Conservation (phyloP, 1,284 basidiomycete genomes). For the Cystobasidium sp. region DNA sequence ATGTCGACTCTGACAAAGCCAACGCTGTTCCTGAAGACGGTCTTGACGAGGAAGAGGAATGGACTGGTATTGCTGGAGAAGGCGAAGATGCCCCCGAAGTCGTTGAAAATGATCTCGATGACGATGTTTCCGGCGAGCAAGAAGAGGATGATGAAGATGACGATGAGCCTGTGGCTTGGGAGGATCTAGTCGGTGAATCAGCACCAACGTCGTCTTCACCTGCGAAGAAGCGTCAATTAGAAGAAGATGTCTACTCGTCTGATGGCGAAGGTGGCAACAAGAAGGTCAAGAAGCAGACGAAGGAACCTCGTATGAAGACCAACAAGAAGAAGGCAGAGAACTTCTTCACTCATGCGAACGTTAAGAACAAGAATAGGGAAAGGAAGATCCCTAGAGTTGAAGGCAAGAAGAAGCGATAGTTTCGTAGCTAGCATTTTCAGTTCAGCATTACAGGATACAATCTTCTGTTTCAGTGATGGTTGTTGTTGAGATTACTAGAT, state of each 20-base stretch:
- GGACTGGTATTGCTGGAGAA: slow-evolving; percentile 60
- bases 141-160: slow-evolving; percentile 49
- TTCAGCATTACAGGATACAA: not conserved
- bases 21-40: slow-evolving; percentile 49
- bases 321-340: slow-evolving; percentile 91
- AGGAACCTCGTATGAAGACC: slow-evolving; percentile 82
- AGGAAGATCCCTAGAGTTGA: slow-evolving; percentile 32
- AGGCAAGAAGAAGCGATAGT: slow-evolving; percentile 32
- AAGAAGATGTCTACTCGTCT: slow-evolving; percentile 43
- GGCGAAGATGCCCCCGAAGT: slow-evolving; percentile 52
- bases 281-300: slow-evolving; percentile 54
- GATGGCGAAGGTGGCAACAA: slow-evolving; percentile 44
- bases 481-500: not conserved
- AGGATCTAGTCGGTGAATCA: slow-evolving; percentile 41
- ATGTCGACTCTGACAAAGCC: slow-evolving; percentile 55
- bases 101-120: slow-evolving; percentile 53
- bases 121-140: slow-evolving; percentile 24
- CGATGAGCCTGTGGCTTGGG: slow-evolving; percentile 42
- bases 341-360: slow-evolving; percentile 69
- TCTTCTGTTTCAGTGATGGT: not conserved
- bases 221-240: slow-evolving; percentile 45
- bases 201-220: slow-evolving; percentile 32
- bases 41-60: slow-evolving; percentile 55
- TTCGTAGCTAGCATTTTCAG: not conserved
- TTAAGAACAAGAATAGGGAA: slow-evolving; percentile 42